Percentiles rank a stretch among this genome's conserved stretches.
Evolutionary conservation across 2,329 filamentous ascomycete species (phyloP).

Genomic region (Gnomoniopsis smithogilvyi): DNA sequence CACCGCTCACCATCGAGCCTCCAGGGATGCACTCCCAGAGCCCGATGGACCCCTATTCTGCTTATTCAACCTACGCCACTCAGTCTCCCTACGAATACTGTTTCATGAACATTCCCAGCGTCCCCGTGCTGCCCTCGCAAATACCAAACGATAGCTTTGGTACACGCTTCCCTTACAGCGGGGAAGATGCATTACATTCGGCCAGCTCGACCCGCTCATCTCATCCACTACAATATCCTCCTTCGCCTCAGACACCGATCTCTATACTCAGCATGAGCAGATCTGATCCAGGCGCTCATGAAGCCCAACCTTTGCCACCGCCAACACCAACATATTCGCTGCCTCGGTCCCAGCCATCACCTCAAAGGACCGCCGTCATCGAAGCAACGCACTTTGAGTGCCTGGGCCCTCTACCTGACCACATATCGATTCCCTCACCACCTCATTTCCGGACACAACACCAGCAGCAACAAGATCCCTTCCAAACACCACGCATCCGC

Average conservation of each 20-base stretch:
- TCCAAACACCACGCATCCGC: neutral
- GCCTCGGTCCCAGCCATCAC: neutral
- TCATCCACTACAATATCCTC: constrained; percentile 19
- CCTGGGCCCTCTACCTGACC: constrained; percentile 51
- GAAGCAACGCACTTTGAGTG: constrained; percentile 50
- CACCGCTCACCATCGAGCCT: constrained; percentile 38
- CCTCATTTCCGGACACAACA: neutral
- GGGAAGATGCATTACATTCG: constrained; percentile 8
- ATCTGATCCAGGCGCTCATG: constrained; percentile 22
- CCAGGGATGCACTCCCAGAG: constrained; percentile 23
- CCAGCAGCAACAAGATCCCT: neutral
- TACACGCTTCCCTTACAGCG: neutral
- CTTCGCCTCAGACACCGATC: neutral
- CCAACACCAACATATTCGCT: constrained; percentile 26
- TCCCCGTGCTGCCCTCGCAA: neutral
- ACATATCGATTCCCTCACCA: constrained; percentile 36
- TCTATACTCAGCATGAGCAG: constrained; percentile 24
- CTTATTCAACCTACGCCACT: constrained; percentile 20
- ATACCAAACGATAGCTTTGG: neutral
- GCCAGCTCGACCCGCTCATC: constrained; percentile 20
- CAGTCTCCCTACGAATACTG: constrained; percentile 12
- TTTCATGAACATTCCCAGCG: constrained; percentile 1
- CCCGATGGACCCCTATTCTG: constrained; percentile 26
- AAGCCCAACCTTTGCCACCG: constrained; percentile 16
- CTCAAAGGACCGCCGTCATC: constrained; percentile 39